Evolutionary conservation across 2,329 filamentous ascomycete species (phyloP), one percentile per base, ranked within the genome.

Genomic region (Talaromyces sp.): DNA sequence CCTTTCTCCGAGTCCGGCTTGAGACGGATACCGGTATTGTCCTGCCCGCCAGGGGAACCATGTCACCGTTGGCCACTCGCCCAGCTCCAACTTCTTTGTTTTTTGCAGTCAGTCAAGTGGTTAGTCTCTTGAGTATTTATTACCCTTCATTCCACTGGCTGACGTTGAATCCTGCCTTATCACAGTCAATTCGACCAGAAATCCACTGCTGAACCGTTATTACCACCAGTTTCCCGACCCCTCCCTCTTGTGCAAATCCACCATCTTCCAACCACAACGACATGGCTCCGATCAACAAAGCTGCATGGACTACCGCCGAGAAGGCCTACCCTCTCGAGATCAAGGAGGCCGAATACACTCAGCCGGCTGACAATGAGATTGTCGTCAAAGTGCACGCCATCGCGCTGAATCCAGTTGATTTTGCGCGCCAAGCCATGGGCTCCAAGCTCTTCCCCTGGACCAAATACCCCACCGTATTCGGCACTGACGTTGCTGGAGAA

Each of bases 381-480:
- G 46, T 69, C 16, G 60, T 71, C 58, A 65, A 63, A 28, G 68
- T 66, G 52, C 50, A 65, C 33, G 69, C 69, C 18, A 61, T 68
- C n/a, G 67, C 69, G 2, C 65, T 71, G 54, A 70, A 70, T 33
- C 69, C 69, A 14, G 59, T 71, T 7, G 78, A 81, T 63, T 72
- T 67, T 58, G 67, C 68, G 7, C 71, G 76, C 18, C 71, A 76
- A 39, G 62, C 63, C 1, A 35, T 61, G 21, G 54, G 58, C 71
- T 42, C 58, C 46, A 35, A 46, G 12, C 23, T 61, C 68, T 66
- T 52, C 73, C 74, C 12, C 37, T 66, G 44, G 46, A 63, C 42
- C 28, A 61, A 48, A 46, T 66, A 64, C 42, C 64, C 64, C 16
- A 54, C 44, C 18, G 66, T 77, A 57, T n/a, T 70, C 4, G 72